A percentile compares a stretch with the other conserved stretches of the same genome.
Evolutionary conservation across 2,329 filamentous ascomycete species (phyloP).

Genomic region (Fusarium sp.): DNA sequence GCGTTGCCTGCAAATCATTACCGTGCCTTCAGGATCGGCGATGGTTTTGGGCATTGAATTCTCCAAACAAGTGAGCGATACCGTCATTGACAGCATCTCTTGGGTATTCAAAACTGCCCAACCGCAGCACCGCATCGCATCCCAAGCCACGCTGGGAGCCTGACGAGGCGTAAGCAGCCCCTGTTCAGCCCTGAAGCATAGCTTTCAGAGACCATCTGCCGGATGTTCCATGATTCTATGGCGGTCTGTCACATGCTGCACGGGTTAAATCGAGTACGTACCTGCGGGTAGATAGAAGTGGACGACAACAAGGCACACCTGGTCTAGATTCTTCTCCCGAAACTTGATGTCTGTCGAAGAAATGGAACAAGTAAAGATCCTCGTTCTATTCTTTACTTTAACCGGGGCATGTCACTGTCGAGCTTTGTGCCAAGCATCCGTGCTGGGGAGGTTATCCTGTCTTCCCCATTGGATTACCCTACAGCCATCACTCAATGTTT

Average conservation of each 20-base stretch:
- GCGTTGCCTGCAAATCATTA: conserved; percentile 32
- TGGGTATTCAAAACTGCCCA: conserved; percentile 13
- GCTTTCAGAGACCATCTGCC: conserved; percentile 19
- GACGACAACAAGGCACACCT: conserved; percentile 13
- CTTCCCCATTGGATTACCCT: background rate
- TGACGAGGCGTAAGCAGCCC: conserved; percentile 27
- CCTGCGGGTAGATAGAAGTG: background rate
- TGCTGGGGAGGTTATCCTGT: background rate
- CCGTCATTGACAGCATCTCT: conserved; percentile 20
- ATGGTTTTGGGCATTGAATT: conserved; percentile 39
- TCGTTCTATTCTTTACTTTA: background rate
- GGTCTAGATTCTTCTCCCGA: conserved; percentile 27
- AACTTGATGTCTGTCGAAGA: conserved; percentile 1
- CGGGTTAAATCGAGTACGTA: conserved; percentile 14
- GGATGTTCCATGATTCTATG: conserved; percentile 27
- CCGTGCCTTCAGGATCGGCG: conserved; percentile 20
- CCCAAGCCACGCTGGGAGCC: conserved; percentile 31
- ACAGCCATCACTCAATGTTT: too few relatives aligned
- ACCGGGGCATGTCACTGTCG: background rate
- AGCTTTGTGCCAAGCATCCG: background rate
- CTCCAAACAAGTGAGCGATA: conserved; percentile 19
- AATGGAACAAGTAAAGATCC: background rate
- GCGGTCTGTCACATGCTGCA: conserved; percentile 34
- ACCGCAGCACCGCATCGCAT: conserved; percentile 19
- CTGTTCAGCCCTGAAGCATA: conserved; percentile 26